These are phyloP conservation scores for Cyclocybe aegerita DNA, from an alignment of 768 basidiomycete genomes.

Conservation along the genomic window DNA sequence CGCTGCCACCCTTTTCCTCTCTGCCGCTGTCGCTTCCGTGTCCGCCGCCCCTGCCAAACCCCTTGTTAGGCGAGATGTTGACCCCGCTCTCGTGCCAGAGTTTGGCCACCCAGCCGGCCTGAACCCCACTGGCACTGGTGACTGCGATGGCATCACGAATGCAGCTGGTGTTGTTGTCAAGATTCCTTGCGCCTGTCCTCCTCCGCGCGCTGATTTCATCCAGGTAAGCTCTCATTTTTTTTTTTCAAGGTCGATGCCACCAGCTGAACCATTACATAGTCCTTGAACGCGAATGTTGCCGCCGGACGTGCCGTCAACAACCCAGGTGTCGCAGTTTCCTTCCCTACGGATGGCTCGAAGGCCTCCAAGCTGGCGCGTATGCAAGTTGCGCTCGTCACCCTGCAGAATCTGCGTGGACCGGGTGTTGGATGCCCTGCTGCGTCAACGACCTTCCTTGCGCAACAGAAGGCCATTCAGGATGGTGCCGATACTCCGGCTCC, in stretches of 20 bases:
- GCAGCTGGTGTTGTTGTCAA: constrained; percentile 55
- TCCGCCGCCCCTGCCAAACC: constrained; percentile 33
- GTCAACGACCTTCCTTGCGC: constrained; percentile 52
- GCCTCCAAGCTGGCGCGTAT: constrained; percentile 57
- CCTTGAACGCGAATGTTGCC: constrained; percentile 55
- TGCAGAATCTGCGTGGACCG: constrained; percentile 71
- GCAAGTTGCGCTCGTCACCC: constrained; percentile 55
- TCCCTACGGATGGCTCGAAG: constrained; percentile 61
- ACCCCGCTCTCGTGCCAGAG: constrained; percentile 48
- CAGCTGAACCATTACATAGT: constrained; percentile 16
- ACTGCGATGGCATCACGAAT: constrained; percentile 66
- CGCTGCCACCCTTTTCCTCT: constrained; percentile 15
- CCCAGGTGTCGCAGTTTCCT: constrained; percentile 49
- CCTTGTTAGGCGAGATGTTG: constrained; percentile 36
- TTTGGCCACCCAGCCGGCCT: constrained; percentile 56
- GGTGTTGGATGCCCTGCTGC: constrained; percentile 69
- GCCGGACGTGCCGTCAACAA: constrained; percentile 69
- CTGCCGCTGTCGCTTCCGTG: constrained; percentile 34
- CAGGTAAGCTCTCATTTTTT: constrained; percentile 1
- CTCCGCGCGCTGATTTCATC: constrained; percentile 15
- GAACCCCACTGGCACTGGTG: constrained; percentile 58
- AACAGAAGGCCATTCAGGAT: constrained; percentile 30
- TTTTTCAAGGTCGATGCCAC: not conserved
- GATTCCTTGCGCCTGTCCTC: constrained; percentile 50
- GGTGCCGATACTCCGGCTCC: not conserved